phyloP scores from a whole-genome alignment of 2,329 filamentous ascomycete species.

The Neofusicoccum kwambonambiense region DNA sequence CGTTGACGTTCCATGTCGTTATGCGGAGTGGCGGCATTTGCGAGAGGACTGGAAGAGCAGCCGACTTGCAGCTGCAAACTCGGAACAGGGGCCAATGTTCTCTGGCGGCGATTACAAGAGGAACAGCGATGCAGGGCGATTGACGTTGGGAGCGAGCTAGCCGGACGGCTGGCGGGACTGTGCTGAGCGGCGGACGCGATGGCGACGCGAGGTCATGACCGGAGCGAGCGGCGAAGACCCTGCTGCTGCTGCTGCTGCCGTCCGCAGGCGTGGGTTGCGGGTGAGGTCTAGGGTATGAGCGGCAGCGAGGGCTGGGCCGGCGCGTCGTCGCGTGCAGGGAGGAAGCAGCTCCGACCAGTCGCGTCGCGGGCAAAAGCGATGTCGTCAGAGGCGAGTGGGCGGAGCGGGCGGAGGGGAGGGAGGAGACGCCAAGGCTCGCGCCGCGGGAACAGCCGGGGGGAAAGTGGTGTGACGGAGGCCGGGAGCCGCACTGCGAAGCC shows the following conservation, averaged over 20 bases:
- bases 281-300: no score
- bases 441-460: not conserved
- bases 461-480: conserved; percentile 8
- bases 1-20: conserved; percentile 59
- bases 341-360: conserved; percentile 1
- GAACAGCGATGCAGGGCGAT: not conserved
- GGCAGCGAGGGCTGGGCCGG: not conserved
- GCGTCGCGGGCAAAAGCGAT: conserved; percentile 9
- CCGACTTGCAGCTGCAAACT: not conserved
- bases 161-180: not conserved
- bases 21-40: conserved; percentile 63
- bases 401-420: not conserved
- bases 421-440: not conserved
- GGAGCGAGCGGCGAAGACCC: not conserved
- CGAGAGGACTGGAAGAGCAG: not conserved
- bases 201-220: conserved; percentile 7
- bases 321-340: not conserved
- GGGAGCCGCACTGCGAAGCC: not conserved
- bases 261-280: not conserved
- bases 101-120: not conserved
- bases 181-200: not conserved
- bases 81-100: not conserved
- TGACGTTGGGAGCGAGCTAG: not conserved
- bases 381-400: conserved; percentile 9
- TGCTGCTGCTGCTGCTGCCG: not conserved